phyloP scores from a whole-genome alignment of 208 protist species.

The Trichomonas vaginalis region DNA sequence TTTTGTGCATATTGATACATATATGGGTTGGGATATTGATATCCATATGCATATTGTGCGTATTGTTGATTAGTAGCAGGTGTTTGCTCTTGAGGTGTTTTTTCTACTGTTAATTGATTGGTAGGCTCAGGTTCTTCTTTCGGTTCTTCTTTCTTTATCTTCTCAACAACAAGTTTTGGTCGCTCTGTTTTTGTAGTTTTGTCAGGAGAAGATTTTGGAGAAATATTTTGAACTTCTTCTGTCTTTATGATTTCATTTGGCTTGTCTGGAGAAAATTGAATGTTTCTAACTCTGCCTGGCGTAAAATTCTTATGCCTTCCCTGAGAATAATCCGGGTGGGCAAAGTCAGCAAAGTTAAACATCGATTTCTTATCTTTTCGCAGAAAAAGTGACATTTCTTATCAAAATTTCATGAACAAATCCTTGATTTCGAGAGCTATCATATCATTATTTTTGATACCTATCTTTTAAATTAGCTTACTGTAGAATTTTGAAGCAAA shows the following conservation, averaged over 20 bases:
- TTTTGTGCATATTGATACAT: background rate
- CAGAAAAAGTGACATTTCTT: too few relatives aligned
- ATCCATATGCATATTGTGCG: background rate
- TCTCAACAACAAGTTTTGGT: background rate
- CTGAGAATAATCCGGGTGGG: background rate
- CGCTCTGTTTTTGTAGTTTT: background rate
- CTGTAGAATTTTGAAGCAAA: too few relatives aligned
- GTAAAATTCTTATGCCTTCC: background rate
- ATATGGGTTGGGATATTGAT: background rate
- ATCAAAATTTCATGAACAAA: too few relatives aligned
- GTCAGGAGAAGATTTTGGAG: background rate
- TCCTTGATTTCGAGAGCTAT: too few relatives aligned
- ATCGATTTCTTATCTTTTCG: background rate
- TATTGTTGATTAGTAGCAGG: background rate
- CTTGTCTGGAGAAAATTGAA: background rate
- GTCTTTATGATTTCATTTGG: background rate
- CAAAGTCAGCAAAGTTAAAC: background rate
- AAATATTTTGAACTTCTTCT: background rate
- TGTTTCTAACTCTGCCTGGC: background rate
- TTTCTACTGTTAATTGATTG: background rate
- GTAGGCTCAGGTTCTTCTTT: background rate
- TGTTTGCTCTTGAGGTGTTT: background rate
- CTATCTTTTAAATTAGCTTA: too few relatives aligned
- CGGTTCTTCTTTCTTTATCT: background rate
- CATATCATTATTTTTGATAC: too few relatives aligned